Evolutionary conservation across 2,329 filamentous ascomycete species (phyloP).

Genomic region (Fusarium sp.): DNA sequence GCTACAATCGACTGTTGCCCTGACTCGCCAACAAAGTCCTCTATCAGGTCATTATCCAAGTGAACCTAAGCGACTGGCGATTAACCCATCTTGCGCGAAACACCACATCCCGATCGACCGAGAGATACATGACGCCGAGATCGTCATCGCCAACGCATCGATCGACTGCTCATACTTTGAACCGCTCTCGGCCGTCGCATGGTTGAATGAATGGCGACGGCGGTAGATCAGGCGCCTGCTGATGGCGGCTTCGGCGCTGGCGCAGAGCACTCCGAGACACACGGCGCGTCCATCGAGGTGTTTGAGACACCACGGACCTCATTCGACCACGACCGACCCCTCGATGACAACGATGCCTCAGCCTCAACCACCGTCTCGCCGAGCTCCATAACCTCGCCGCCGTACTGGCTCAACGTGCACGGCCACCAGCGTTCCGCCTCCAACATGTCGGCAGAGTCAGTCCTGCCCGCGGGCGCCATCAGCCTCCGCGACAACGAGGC

Average conservation of each 20-base stretch:
- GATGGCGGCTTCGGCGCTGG: conserved; percentile 33
- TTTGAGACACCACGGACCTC: conserved; percentile 44
- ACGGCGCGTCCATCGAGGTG: conserved; percentile 28
- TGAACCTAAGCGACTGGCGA: conserved; percentile 8
- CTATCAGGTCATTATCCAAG: conserved; percentile 5
- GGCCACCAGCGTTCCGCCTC: conserved; percentile 52
- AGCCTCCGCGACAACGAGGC: conserved; percentile 71
- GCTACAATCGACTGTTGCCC: conserved; percentile 23
- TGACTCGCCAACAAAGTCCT: conserved; percentile 17
- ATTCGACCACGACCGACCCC: conserved; percentile 30
- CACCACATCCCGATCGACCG: not conserved
- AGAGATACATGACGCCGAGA: not conserved
- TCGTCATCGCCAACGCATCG: not conserved
- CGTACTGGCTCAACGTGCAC: conserved; percentile 55
- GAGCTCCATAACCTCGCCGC: conserved; percentile 51
- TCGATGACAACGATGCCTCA: conserved; percentile 25
- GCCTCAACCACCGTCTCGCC: conserved; percentile 42
- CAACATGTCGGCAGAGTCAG: conserved; percentile 60
- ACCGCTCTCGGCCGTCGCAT: conserved; percentile 33
- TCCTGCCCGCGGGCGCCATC: conserved; percentile 65
- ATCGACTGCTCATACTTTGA: conserved; percentile 2
- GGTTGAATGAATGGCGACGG: conserved; percentile 52
- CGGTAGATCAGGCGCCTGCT: conserved; percentile 41
- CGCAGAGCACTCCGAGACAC: conserved; percentile 32
- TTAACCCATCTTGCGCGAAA: not conserved